Evolutionary conservation across 2,329 filamentous ascomycete genomes (phyloP).

Genomic region (Colletotrichum sp.): DNA sequence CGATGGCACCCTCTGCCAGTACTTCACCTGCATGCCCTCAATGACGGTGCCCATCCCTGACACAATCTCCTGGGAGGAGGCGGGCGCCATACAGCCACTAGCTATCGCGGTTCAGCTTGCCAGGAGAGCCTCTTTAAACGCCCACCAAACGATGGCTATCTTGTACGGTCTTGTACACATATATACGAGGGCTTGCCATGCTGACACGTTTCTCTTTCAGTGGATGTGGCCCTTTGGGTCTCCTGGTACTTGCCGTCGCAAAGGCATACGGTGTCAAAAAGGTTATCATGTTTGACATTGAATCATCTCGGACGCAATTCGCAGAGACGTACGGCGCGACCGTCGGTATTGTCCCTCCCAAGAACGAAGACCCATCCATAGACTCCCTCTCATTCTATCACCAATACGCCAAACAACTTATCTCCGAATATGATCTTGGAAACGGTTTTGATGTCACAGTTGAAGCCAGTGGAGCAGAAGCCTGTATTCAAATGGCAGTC

Average conservation of each 20-base stretch:
- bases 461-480: not conserved
- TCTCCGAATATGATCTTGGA: not conserved
- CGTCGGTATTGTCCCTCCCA: not conserved
- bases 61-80: not conserved
- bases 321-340: not conserved
- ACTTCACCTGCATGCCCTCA: not conserved
- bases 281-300: not conserved
- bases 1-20: not conserved
- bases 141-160: not conserved
- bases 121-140: not conserved
- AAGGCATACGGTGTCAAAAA: not conserved
- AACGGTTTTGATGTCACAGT: not conserved
- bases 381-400: not conserved
- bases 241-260: not conserved
- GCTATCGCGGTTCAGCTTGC: not conserved
- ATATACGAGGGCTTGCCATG: rapidly evolving
- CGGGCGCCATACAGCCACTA: not conserved
- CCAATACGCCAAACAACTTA: not conserved
- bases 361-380: not conserved
- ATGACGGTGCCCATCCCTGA: not conserved
- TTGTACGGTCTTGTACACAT: not conserved
- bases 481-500: not conserved
- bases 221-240: not conserved
- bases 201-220: not conserved
- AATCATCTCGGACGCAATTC: not conserved